phyloP scores from a whole-genome alignment of 495 filamentous ascomycete genomes.

The Recurvomyces mirabilis region DNA sequence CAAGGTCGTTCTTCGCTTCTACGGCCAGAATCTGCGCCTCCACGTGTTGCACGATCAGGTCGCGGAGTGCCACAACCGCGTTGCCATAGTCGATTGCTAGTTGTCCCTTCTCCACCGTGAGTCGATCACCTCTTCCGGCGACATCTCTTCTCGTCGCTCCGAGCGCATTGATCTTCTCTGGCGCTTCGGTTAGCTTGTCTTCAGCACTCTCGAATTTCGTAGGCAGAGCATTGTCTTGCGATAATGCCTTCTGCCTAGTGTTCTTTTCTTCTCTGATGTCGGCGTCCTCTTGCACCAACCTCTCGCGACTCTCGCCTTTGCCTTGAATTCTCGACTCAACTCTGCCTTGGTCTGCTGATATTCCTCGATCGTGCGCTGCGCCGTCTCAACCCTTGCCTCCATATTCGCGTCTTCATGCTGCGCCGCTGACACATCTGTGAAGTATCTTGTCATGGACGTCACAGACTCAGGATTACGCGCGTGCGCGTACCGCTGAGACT shows the following conservation, averaged over 20 bases:
- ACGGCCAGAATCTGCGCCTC: conserved; percentile 56
- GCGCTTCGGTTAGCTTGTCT: conserved; percentile 34
- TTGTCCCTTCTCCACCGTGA: conserved; percentile 51
- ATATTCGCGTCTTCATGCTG: conserved; percentile 43
- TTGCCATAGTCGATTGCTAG: conserved; percentile 53
- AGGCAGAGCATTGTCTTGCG: conserved; percentile 53
- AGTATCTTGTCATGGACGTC: too few relatives aligned
- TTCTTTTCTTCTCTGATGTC: conserved; percentile 42
- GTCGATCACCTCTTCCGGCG: conserved; percentile 41
- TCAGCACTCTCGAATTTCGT: conserved; percentile 52
- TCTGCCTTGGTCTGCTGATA: conserved; percentile 17
- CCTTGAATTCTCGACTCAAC: conserved; percentile 8
- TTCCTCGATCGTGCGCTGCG: conserved; percentile 30
- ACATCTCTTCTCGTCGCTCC: conserved; percentile 34
- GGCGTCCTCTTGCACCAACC: conserved; percentile 31
- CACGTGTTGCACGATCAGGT: conserved; percentile 49
- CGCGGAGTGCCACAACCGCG: conserved; percentile 47
- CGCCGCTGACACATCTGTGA: conserved; percentile 72
- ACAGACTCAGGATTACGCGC: too few relatives aligned
- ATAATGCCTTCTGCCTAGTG: conserved; percentile 47
- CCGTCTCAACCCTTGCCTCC: conserved; percentile 33
- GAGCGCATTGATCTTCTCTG: conserved; percentile 36
- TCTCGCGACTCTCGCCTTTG: background rate
- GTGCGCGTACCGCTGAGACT: too few relatives aligned
- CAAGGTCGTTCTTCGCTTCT: conserved; percentile 71